These are phyloP conservation scores for Talaromyces sp. DNA, from an alignment of 2,329 filamentous ascomycete species.

Conservation along the genomic window DNA sequence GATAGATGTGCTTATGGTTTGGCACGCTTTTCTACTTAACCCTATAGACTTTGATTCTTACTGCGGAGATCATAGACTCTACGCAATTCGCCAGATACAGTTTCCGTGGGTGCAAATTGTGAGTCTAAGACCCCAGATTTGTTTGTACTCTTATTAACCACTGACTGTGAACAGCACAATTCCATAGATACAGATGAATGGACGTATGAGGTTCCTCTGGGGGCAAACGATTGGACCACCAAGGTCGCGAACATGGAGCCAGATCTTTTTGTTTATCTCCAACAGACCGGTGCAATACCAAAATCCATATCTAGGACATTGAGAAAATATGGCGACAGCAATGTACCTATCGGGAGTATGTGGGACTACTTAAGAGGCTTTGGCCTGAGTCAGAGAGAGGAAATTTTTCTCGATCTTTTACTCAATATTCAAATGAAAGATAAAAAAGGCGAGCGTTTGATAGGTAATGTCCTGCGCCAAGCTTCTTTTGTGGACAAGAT, in stretches of 20 bases:
- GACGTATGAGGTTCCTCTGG: conserved; percentile 1
- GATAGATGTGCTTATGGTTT: conserved; percentile 34
- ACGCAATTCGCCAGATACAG: background rate
- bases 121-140: background rate
- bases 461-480: conserved; percentile 35
- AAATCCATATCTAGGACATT: background rate
- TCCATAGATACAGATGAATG: conserved; percentile 4
- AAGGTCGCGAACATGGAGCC: conserved; percentile 10
- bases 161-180: background rate
- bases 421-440: background rate
- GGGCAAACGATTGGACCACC: background rate
- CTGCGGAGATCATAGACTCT: conserved; percentile 5
- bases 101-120: conserved; percentile 16
- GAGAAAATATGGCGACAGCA: background rate
- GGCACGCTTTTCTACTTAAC: conserved; percentile 35
- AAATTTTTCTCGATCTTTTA: background rate
- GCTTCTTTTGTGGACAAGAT: conserved; percentile 40
- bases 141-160: background rate
- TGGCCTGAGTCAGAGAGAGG: background rate
- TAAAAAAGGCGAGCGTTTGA: conserved; percentile 12
- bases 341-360: conserved; percentile 6
- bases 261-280: conserved; percentile 12
- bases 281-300: background rate
- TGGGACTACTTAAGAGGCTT: background rate
- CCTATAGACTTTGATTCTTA: conserved; percentile 19